Evolutionary conservation across 2,329 filamentous ascomycete species (phyloP).

Genomic region (Stenocarpella maydis): DNA sequence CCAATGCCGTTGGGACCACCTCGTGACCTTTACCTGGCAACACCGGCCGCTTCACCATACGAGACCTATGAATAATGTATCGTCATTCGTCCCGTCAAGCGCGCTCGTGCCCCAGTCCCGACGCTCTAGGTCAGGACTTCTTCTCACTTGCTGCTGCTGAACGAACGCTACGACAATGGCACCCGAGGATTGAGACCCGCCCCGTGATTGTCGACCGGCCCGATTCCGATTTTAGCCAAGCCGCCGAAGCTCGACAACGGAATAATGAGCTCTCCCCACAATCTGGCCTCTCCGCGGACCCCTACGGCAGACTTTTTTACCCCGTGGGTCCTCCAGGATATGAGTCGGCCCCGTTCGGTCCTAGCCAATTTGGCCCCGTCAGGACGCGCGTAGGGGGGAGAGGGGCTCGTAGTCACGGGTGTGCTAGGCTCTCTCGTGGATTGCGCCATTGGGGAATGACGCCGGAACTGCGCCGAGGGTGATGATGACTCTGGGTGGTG

Average conservation of each 20-base stretch:
- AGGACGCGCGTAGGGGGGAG: neutral
- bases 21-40: constrained; percentile 12
- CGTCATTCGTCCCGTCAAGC: constrained; percentile 15
- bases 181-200: constrained; percentile 13
- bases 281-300: constrained; percentile 2
- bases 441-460: neutral
- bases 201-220: constrained; percentile 17
- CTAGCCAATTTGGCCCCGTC: constrained; percentile 2
- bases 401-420: neutral
- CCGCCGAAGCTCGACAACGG: constrained; percentile 6
- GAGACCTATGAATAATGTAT: neutral
- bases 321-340: constrained; percentile 23
- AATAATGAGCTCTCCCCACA: constrained; percentile 6
- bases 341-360: neutral
- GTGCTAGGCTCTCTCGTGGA: constrained; percentile 9
- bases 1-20: constrained; percentile 3
- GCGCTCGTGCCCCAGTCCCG: neutral
- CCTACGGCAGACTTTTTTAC: constrained; percentile 18
- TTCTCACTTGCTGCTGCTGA: neutral
- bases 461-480: neutral
- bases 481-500: constrained; percentile 3
- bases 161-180: neutral
- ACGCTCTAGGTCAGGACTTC: neutral
- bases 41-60: constrained; percentile 9
- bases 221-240: constrained; percentile 19